These are phyloP conservation scores for Jaltomata sinuosa DNA, from an alignment of 257 asterid genomes.

Conservation along the genomic window DNA sequence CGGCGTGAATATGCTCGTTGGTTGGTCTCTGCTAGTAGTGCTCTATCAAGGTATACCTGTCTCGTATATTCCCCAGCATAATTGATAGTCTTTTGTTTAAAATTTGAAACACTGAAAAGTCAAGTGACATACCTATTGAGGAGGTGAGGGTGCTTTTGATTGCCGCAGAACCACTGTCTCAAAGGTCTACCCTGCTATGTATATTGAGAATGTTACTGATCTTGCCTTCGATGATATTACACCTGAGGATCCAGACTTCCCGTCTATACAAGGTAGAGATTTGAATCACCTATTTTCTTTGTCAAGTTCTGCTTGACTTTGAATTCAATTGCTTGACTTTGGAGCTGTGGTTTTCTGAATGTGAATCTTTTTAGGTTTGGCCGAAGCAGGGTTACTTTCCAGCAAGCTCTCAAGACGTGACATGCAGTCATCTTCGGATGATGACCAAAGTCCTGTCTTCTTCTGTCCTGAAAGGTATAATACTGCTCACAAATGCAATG, in stretches of 20 bases:
- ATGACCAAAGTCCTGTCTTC: slow-evolving; percentile 49
- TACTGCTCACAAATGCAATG: neutral
- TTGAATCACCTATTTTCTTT: slow-evolving; percentile 3
- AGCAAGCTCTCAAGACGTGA: slow-evolving; percentile 97
- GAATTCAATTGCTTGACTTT: neutral
- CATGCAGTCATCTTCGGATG: slow-evolving; percentile 56
- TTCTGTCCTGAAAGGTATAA: slow-evolving; percentile 89
- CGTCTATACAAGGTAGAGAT: slow-evolving; percentile 79
- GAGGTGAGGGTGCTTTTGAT: neutral
- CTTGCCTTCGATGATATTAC: slow-evolving; percentile 97
- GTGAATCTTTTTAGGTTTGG: slow-evolving; percentile 64
- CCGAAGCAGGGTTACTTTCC: slow-evolving; percentile 96
- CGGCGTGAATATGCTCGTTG: slow-evolving; percentile 99
- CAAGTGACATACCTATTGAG: neutral
- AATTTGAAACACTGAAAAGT: neutral
- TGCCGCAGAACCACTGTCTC: slow-evolving; percentile 59
- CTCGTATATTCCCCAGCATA: neutral
- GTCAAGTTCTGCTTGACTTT: slow-evolving; percentile 1
- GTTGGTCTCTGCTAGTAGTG: slow-evolving; percentile 89
- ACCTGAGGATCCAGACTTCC: slow-evolving; percentile 87
- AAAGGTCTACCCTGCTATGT: slow-evolving; percentile 99
- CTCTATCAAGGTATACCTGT: slow-evolving; percentile 64
- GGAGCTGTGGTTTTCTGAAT: slow-evolving; percentile 16
- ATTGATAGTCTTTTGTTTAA: neutral
- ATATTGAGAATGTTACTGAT: slow-evolving; percentile 83